Base-by-base conservation (phyloP, 257 asterid species). In the Salvia rosmarinus region DNA sequence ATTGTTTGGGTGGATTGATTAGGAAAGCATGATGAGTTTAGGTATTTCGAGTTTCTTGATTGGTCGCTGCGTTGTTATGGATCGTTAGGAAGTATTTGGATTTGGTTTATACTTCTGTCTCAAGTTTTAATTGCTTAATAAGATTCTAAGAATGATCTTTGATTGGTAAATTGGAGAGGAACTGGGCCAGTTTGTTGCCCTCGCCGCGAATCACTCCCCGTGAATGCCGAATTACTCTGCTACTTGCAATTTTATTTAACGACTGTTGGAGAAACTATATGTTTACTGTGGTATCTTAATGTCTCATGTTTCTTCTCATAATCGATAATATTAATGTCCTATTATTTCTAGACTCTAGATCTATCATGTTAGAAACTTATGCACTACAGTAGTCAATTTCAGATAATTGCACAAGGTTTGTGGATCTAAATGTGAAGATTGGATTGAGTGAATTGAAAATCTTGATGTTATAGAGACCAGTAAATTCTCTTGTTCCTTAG, bases 1-100 rank as follows among this genome's bases (percentile, higher is more conserved):
- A 1, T 47, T 47, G 55, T 25, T 39, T 50, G 67, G 39, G 58
- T 23, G 66, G 57, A 47, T 65, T 71, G 70, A 25, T 77, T 19
- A 39, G 44, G 9, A 39, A 13, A 7, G 30, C n/a, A 1, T 8
- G 32, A 23, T 20, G 30, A 54, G 3, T 43, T 66, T 51, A 28
- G 12, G 11, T 64, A 40, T 43, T 17, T 30, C 12, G 52, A 52
- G 14, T 21, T 59, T 19, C 6, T 11, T 32, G 63, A 55, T 19
- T 19, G 68, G 58, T 56, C 9, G 17, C 74, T 7, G 8, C 52
- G 5, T 28, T 52, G 51, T 40, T 64, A 39, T 8, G 20, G 19
- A 16, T 46, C 47, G 23, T 34, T 52, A 17, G 65, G 14, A 67
- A 37, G 57, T 28, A 57, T 14, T 5, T 57, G 21, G 42, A 28